These are phyloP conservation scores for Saccharomyces cerevisiae DNA, from an alignment of 805 yeast genomes.

Conservation along the genomic window DNA sequence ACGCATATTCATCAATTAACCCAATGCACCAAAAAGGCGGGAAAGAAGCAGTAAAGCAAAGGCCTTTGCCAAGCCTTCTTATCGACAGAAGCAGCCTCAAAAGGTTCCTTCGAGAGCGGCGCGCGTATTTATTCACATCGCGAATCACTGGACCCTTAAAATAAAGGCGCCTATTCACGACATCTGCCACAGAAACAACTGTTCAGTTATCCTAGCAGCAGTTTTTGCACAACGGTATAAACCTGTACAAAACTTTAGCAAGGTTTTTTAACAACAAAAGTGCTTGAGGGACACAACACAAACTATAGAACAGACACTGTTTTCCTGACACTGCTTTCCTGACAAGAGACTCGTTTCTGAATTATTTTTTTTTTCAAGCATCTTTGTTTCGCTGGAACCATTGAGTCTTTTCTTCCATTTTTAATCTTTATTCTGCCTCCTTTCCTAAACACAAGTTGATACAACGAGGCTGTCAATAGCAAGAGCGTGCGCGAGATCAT, in stretches of 20 bases:
- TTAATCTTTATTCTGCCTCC: background rate
- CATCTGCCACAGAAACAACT: background rate
- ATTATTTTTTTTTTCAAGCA: background rate
- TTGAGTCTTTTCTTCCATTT: too few species aligned
- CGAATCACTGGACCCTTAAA: background rate
- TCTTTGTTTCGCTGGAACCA: background rate
- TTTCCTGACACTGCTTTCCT: background rate
- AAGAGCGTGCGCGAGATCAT: background rate
- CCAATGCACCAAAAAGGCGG: background rate
- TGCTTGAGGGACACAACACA: background rate
- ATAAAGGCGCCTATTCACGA: background rate
- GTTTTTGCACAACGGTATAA: background rate
- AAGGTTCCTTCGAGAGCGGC: background rate
- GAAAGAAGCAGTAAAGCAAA: too few species aligned
- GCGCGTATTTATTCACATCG: background rate
- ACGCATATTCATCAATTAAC: background rate
- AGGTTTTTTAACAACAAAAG: too few species aligned
- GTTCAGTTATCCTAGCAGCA: background rate
- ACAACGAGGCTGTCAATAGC: background rate
- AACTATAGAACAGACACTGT: background rate
- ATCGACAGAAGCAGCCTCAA: background rate
- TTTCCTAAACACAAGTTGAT: background rate
- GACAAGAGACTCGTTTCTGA: background rate
- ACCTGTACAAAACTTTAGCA: background rate
- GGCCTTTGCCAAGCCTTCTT: too few species aligned